Conservation (phyloP, 495 filamentous ascomycete genomes). For the Aspergillus taichungensis region DNA sequence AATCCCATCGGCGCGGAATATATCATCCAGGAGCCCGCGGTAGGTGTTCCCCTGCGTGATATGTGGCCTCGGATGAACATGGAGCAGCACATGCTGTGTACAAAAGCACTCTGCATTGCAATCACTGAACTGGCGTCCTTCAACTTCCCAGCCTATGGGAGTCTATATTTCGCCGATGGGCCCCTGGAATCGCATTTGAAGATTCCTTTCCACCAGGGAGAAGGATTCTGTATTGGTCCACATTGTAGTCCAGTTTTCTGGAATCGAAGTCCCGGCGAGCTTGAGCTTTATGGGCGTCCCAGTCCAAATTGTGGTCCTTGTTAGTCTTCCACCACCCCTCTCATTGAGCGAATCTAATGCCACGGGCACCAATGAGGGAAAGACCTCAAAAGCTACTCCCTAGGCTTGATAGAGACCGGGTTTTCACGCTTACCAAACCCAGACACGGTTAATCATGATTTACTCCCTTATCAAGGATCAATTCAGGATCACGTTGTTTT, state of each 20-base stretch:
- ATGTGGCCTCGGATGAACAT: constrained; percentile 30
- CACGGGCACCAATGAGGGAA: constrained; percentile 15
- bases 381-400: constrained; percentile 19
- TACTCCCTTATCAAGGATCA: constrained; percentile 24
- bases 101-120: constrained; percentile 20
- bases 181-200: constrained; percentile 18
- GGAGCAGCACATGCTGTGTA: constrained; percentile 28
- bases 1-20: constrained; percentile 36
- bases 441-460: constrained; percentile 1
- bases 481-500: constrained; percentile 25
- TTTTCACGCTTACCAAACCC: constrained; percentile 20
- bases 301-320: constrained; percentile 29
- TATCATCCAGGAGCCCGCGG: constrained; percentile 36
- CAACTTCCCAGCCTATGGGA: constrained; percentile 36
- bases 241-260: constrained; percentile 31
- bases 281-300: constrained; percentile 18
- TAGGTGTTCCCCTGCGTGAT: constrained; percentile 28
- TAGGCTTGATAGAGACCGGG: constrained; percentile 26
- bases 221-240: constrained; percentile 34
- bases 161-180: constrained; percentile 24
- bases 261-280: constrained; percentile 28
- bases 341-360: constrained; percentile 1
- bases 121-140: constrained; percentile 28
- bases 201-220: constrained; percentile 19
- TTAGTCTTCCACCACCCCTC: constrained; percentile 15